Conservation (phyloP, 2,329 filamentous ascomycete species). For the Clonostachys rosea region DNA sequence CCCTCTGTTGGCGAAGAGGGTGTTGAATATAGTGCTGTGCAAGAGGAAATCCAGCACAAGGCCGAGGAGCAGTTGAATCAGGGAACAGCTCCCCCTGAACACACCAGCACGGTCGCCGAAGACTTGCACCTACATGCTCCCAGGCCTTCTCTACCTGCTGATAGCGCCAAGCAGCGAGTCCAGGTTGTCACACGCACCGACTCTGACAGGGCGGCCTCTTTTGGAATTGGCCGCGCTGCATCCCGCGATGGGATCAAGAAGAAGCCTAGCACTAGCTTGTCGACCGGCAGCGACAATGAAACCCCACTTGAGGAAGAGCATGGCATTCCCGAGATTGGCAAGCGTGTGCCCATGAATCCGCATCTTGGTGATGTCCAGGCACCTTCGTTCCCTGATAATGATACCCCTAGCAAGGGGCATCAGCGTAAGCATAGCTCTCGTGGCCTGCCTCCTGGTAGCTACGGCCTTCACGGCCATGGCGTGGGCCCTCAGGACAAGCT, state of each 20-base stretch:
- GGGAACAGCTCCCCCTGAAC: conserved; percentile 50
- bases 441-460: conserved; percentile 76
- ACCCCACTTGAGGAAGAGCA: conserved; percentile 65
- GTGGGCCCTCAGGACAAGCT: conserved; percentile 73
- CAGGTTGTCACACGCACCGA: conserved; percentile 85
- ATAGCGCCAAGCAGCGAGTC: conserved; percentile 79
- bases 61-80: conserved; percentile 29
- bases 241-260: conserved; percentile 53
- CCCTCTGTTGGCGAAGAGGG: conserved; percentile 89
- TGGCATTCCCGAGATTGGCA: conserved; percentile 88
- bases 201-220: conserved; percentile 80
- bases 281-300: conserved; percentile 43
- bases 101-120: conserved; percentile 73
- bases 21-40: conserved; percentile 69
- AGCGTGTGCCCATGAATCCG: conserved; percentile 89
- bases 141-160: conserved; percentile 76
- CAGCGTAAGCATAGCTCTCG: conserved; percentile 69
- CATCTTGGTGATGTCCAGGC: conserved; percentile 95
- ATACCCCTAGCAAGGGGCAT: conserved; percentile 49
- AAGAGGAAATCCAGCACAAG: conserved; percentile 30
- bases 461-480: conserved; percentile 88
- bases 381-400: conserved; percentile 67
- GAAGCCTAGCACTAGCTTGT: conserved; percentile 57
- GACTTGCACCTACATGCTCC: conserved; percentile 87
- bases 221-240: conserved; percentile 66